Conservation (phyloP, 2,329 filamentous ascomycete species). For the Arthrocladium fulminans region DNA sequence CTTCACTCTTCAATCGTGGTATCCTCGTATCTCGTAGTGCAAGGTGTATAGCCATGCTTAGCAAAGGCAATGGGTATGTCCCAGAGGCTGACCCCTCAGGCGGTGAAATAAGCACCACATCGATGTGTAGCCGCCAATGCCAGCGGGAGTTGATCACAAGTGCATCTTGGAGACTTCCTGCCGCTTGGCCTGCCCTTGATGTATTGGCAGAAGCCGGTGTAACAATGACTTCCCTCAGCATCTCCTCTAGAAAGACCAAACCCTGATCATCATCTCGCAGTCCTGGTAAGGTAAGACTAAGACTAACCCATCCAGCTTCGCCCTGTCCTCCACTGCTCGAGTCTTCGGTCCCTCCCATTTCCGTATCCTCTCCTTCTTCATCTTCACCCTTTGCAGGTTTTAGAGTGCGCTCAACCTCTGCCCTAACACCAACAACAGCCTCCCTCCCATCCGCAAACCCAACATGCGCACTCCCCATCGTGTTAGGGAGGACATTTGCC, state of each 20-base stretch:
- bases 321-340: conserved; percentile 17
- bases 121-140: conserved; percentile 94
- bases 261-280: conserved; percentile 82
- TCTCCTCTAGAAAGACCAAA: conserved; percentile 76
- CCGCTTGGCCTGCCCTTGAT: neutral
- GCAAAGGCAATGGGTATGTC: conserved; percentile 68
- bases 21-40: conserved; percentile 81
- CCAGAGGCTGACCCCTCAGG: conserved; percentile 34
- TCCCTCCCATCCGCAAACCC: conserved; percentile 94
- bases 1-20: conserved; percentile 75
- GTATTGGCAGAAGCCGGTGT: conserved; percentile 35
- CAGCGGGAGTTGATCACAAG: conserved; percentile 83
- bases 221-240: conserved; percentile 80
- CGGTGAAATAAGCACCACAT: conserved; percentile 67
- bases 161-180: conserved; percentile 45
- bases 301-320: conserved; percentile 71
- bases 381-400: conserved; percentile 24
- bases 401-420: conserved; percentile 72
- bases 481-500: conserved; percentile 75
- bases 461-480: conserved; percentile 86
- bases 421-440: conserved; percentile 91
- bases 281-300: conserved; percentile 85
- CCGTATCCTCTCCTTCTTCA: conserved; percentile 23
- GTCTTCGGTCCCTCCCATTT: conserved; percentile 13
- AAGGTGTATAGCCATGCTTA: conserved; percentile 87